Percentiles rank a stretch among this genome's conserved stretches.
phyloP scores from a whole-genome alignment of 306 rosid genomes.

The Abrus precatorius region DNA sequence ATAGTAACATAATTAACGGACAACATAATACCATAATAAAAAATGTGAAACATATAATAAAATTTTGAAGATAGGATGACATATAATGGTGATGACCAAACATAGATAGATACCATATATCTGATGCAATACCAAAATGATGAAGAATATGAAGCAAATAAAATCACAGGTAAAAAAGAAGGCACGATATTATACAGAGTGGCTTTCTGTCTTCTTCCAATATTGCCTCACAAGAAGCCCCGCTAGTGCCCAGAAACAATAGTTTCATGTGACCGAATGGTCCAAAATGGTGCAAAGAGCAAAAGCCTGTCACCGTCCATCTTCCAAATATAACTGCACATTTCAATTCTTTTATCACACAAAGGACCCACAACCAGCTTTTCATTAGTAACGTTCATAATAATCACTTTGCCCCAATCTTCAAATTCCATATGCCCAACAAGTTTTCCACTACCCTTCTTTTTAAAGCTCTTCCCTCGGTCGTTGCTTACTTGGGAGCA shows the following conservation, averaged over 20 bases:
- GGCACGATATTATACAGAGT: no score
- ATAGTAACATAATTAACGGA: no score
- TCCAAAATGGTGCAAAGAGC: conserved; percentile 39
- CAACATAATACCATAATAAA: no score
- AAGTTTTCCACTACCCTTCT: conserved; percentile 21
- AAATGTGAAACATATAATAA: no score
- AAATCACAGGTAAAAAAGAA: no score
- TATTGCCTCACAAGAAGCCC: not conserved
- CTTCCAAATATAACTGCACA: conserved; percentile 37
- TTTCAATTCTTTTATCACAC: conserved; percentile 8
- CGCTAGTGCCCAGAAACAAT: not conserved
- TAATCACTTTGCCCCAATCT: conserved; percentile 19
- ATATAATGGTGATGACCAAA: not conserved
- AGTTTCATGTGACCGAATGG: conserved; percentile 43
- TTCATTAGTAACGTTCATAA: conserved; percentile 19
- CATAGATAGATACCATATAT: not conserved
- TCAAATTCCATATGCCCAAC: conserved; percentile 10
- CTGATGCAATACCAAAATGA: not conserved
- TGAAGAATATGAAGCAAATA: no score
- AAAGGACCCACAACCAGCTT: conserved; percentile 39
- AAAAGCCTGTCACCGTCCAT: conserved; percentile 30
- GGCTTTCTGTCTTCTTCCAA: conserved; percentile 1
- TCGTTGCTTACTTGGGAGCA: conserved; percentile 45
- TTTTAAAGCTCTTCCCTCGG: conserved; percentile 20
- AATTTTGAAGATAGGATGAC: no score